Conservation (phyloP, 371 early-diverging fungal species). For the Mucor indicus region DNA sequence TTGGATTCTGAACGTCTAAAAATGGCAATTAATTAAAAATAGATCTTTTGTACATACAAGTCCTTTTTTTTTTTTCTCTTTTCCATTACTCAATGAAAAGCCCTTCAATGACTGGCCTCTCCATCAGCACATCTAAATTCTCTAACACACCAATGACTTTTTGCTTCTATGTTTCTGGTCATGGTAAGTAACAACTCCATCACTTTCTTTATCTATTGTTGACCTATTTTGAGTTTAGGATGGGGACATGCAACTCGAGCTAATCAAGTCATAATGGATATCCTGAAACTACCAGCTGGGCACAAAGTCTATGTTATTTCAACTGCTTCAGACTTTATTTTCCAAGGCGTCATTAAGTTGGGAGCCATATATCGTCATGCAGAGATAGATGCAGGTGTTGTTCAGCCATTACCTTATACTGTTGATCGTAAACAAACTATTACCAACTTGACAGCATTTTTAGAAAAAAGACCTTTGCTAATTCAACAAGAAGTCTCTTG, state of each 20-base stretch:
- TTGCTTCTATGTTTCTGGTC: constrained; percentile 71
- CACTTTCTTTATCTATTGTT: not conserved
- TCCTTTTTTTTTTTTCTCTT: too few relatives aligned
- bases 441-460: constrained; percentile 41
- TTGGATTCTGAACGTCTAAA: too few relatives aligned
- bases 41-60: too few relatives aligned
- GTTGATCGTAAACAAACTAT: constrained; percentile 63
- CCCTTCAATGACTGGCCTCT: constrained; percentile 21
- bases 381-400: constrained; percentile 67
- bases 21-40: too few relatives aligned
- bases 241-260: constrained; percentile 73
- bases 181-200: constrained; percentile 52
- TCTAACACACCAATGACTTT: constrained; percentile 39
- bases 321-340: constrained; percentile 63
- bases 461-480: constrained; percentile 45
- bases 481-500: constrained; percentile 49
- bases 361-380: constrained; percentile 62
- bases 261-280: constrained; percentile 56
- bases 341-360: constrained; percentile 54
- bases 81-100: too few relatives aligned
- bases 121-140: constrained; percentile 20
- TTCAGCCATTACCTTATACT: constrained; percentile 70
- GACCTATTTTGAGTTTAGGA: constrained; percentile 31
- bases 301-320: constrained; percentile 66
- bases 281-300: constrained; percentile 51